Evolutionary conservation across 1,284 basidiomycete genomes (phyloP).

Genomic region (Ceratobasidium sp.): DNA sequence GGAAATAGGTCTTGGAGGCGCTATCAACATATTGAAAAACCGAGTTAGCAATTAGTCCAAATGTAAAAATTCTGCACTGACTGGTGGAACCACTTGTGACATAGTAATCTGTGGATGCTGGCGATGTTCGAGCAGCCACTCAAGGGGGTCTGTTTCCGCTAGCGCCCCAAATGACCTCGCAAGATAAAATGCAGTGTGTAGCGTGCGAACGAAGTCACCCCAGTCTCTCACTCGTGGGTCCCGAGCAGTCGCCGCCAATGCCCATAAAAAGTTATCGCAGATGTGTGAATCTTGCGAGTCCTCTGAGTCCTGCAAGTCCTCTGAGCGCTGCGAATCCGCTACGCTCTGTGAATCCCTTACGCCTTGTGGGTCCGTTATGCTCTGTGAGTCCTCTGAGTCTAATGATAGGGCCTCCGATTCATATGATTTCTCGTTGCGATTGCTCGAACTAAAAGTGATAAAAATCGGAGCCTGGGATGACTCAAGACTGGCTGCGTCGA

Average conservation of each 20-base stretch:
- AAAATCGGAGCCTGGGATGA: neutral
- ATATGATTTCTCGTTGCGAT: neutral
- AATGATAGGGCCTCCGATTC: too few species aligned
- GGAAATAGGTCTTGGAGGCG: too few species aligned
- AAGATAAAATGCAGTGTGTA: neutral
- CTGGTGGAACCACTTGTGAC: too few species aligned
- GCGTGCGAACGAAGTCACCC: neutral
- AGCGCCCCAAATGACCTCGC: neutral
- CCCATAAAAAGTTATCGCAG: constrained; percentile 20
- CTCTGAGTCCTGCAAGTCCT: too few species aligned
- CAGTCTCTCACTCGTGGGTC: neutral
- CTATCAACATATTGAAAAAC: too few species aligned
- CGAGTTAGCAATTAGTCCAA: too few species aligned
- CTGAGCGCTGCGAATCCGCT: too few species aligned
- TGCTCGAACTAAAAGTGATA: constrained; percentile 29
- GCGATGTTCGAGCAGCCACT: neutral
- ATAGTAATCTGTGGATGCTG: neutral
- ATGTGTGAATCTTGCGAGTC: neutral
- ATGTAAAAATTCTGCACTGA: too few species aligned
- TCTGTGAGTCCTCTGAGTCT: too few species aligned
- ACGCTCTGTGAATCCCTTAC: too few species aligned
- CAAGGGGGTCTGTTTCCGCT: neutral
- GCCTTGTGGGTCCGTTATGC: too few species aligned
- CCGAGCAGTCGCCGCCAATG: neutral
- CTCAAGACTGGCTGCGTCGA: neutral